Evolutionary conservation across 208 protist species (phyloP).

Genomic region (Leptomonas pyrrhocoris): DNA sequence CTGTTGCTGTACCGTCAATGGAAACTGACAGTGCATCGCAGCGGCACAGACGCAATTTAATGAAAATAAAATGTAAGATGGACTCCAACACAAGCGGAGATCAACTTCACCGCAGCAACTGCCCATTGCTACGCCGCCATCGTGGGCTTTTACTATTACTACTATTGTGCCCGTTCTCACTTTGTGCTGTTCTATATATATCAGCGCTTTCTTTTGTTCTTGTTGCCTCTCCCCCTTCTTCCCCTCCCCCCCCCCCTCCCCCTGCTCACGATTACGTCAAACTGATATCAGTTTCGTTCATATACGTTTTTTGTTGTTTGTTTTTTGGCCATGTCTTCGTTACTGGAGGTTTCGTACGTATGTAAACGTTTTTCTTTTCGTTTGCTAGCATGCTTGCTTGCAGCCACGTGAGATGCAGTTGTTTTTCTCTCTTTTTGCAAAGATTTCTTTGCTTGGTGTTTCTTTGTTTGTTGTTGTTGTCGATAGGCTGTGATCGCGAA

Average conservation of each 20-base stretch:
- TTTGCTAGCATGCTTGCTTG: too few relatives aligned
- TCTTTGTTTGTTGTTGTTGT: too few relatives aligned
- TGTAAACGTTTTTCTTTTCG: too few relatives aligned
- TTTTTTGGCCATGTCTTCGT: conserved; percentile 20
- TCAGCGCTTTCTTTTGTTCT: conserved; percentile 9
- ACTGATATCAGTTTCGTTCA: background rate
- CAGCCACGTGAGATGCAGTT: too few relatives aligned
- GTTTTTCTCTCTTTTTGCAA: too few relatives aligned
- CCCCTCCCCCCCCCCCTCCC: too few relatives aligned
- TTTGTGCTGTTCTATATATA: too few relatives aligned
- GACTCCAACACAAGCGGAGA: conserved; percentile 8
- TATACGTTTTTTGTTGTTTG: conserved; percentile 11
- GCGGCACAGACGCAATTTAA: background rate
- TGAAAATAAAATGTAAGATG: background rate
- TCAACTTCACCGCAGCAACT: background rate
- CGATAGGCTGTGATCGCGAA: too few relatives aligned
- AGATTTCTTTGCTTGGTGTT: too few relatives aligned
- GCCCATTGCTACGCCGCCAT: background rate
- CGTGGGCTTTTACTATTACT: too few relatives aligned
- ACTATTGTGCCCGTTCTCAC: too few relatives aligned
- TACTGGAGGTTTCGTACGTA: background rate
- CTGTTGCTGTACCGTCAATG: background rate
- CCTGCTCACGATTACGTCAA: too few relatives aligned
- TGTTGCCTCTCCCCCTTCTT: conserved; percentile 8
- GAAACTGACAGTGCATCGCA: background rate